phyloP scores from a whole-genome alignment of 768 basidiomycete genomes.

The Suillus subaureus region DNA sequence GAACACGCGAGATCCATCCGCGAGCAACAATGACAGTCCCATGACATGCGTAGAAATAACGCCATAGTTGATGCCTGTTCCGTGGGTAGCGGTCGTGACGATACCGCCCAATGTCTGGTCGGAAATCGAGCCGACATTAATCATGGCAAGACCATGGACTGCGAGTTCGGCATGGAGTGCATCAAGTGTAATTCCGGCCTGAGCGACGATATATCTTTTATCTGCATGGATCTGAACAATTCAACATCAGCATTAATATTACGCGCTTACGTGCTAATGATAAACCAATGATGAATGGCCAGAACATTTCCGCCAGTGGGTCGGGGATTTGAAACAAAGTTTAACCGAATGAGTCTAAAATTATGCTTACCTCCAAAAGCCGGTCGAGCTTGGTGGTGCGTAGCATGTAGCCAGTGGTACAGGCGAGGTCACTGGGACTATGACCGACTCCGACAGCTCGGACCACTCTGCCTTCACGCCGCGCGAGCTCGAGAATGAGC shows the following conservation, averaged over 20 bases:
- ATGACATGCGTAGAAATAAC: slow-evolving; percentile 83
- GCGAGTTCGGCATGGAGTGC: slow-evolving; percentile 71
- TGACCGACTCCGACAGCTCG: slow-evolving; percentile 91
- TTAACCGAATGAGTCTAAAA: slow-evolving; percentile 21
- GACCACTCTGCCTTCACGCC: slow-evolving; percentile 67
- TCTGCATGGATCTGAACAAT: slow-evolving; percentile 64
- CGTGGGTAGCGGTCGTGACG: slow-evolving; percentile 94
- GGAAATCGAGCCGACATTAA: slow-evolving; percentile 93
- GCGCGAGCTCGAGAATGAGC: slow-evolving; percentile 78
- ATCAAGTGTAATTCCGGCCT: slow-evolving; percentile 80
- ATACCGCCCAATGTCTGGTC: slow-evolving; percentile 94
- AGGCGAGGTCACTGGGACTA: slow-evolving; percentile 91
- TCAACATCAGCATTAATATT: slow-evolving; percentile 9
- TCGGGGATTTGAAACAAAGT: slow-evolving; percentile 14
- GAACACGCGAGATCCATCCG: slow-evolving; percentile 68
- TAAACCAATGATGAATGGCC: slow-evolving; percentile 8
- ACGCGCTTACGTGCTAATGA: slow-evolving; percentile 6
- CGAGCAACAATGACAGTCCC: slow-evolving; percentile 73
- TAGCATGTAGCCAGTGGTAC: slow-evolving; percentile 86
- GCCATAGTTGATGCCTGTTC: slow-evolving; percentile 77
- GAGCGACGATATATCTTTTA: slow-evolving; percentile 65
- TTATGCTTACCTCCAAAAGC: slow-evolving; percentile 70
- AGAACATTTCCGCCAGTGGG: slow-evolving; percentile 1
- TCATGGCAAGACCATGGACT: slow-evolving; percentile 75
- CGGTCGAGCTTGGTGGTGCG: slow-evolving; percentile 72